Evolutionary conservation across 2,329 filamentous ascomycete genomes (phyloP).

Genomic region (Coleophoma cylindrospora): DNA sequence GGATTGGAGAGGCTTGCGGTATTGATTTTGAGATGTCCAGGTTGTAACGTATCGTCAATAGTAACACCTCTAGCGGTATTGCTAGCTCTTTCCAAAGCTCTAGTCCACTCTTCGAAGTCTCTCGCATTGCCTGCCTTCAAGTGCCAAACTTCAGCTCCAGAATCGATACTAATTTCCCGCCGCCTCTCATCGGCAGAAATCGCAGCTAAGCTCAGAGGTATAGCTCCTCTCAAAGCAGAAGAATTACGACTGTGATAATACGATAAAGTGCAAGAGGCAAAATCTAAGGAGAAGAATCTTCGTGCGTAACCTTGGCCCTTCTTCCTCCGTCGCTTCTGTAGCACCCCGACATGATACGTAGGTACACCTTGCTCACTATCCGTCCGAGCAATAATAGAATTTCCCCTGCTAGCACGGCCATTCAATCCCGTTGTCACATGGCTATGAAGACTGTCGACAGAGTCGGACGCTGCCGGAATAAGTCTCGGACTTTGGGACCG

Average conservation of each 20-base stretch:
- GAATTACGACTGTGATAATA: slow-evolving; percentile 96
- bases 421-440: slow-evolving; percentile 26
- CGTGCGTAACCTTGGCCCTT: slow-evolving; percentile 89
- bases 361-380: slow-evolving; percentile 36
- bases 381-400: slow-evolving; percentile 48
- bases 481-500: slow-evolving; percentile 41
- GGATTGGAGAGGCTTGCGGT: slow-evolving; percentile 17
- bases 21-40: slow-evolving; percentile 27
- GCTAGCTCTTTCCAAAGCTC: slow-evolving; percentile 78
- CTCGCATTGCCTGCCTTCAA: slow-evolving; percentile 74
- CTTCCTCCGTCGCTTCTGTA: slow-evolving; percentile 89
- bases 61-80: slow-evolving; percentile 55
- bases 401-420: slow-evolving; percentile 29
- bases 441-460: slow-evolving; percentile 57
- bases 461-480: slow-evolving; percentile 43
- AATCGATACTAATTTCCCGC: slow-evolving; percentile 93
- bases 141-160: slow-evolving; percentile 96
- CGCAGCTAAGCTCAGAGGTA: slow-evolving; percentile 85
- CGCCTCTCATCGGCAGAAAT: slow-evolving; percentile 85
- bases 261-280: slow-evolving; percentile 86
- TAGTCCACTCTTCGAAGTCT: slow-evolving; percentile 85
- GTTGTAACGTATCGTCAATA: slow-evolving; percentile 14
- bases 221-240: slow-evolving; percentile 84
- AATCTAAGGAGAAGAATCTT: slow-evolving; percentile 94
- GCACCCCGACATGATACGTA: slow-evolving; percentile 74